phyloP scores from a whole-genome alignment of 306 rosid genomes.

The Abrus precatorius region DNA sequence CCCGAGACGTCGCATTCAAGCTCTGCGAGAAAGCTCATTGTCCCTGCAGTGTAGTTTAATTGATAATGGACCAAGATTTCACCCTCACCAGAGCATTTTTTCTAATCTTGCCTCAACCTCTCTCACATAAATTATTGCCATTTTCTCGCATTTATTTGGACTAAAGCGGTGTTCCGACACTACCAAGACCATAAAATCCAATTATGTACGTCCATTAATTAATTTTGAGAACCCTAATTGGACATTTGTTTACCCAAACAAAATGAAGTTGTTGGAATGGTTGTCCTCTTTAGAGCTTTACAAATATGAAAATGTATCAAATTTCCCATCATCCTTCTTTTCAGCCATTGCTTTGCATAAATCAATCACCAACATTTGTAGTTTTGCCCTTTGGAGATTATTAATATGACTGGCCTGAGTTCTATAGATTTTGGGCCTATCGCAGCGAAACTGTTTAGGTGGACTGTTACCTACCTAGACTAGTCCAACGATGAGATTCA shows the following conservation, averaged over 20 bases:
- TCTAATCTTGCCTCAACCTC: not conserved
- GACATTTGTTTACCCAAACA: not conserved
- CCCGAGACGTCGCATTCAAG: not conserved
- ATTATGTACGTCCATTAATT: not conserved
- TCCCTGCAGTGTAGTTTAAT: not conserved
- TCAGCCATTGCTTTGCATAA: not conserved
- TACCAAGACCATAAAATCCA: not conserved
- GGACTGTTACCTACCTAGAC: no score
- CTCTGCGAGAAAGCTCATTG: not conserved
- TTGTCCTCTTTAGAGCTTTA: not conserved
- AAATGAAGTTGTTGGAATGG: not conserved
- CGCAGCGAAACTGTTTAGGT: no score
- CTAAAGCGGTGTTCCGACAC: not conserved
- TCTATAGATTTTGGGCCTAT: no score
- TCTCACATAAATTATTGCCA: not conserved
- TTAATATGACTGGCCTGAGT: no score
- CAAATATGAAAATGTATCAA: not conserved
- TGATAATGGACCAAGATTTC: not conserved
- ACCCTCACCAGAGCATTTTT: no score
- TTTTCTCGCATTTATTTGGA: not conserved
- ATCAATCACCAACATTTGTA: no score
- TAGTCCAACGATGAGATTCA: no score
- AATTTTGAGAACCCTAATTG: not conserved
- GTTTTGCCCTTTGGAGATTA: no score
- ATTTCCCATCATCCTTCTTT: slow-evolving; percentile 15